Base-by-base conservation (phyloP, 2,329 filamentous ascomycete genomes). In the Colletotrichum somersetense region DNA sequence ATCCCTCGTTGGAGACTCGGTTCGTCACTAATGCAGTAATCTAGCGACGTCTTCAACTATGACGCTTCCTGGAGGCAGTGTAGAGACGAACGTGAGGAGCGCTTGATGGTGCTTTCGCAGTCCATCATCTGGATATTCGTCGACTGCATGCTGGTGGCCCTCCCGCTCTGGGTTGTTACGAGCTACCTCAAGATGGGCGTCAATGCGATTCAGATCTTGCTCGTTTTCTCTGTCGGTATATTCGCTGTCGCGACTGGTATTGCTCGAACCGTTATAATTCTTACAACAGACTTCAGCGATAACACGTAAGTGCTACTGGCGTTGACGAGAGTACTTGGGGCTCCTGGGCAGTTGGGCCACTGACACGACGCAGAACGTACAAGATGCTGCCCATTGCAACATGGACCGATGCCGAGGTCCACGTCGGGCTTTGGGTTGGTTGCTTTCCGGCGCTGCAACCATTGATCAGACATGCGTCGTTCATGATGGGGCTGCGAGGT, bases 401-500 rank as follows among this genome's bases (percentile, higher is more conserved):
- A 11, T 85, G 81, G 82, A 84, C 82, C 10, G 79, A 83, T 62
- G 75, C 84, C 6, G 83, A 85, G 73, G 77, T 79, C 55, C 83
- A 85, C 70, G 76, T 82, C 55, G 83, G 82, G n/a, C 76, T 85
- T 40, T 85, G 83, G 82, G 81, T 81, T 57, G 77, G 78, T 16
- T 85, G 82, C 71, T 81, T 84, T 50, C 82, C 82, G 5, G 78
- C 82, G 2, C 73, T 84, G 14, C 82, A 84, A 50, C 81, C 82
- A 2, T 26, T 73, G 12, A 38, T 72, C 14, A 33, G 66, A n/a
- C 70, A 56, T 18, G 66, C 38, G 6, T 70, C 66, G 14, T 46
- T 61, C 7, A 18, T 16, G 44, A 23, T 64, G n/a, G 69, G 58
- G 5, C 38, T 64, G 38, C 65, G 59, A 46, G 63, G 53, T 30